Conservation (phyloP, 352 stramenopile species). For the Phytophthora parvispora region DNA sequence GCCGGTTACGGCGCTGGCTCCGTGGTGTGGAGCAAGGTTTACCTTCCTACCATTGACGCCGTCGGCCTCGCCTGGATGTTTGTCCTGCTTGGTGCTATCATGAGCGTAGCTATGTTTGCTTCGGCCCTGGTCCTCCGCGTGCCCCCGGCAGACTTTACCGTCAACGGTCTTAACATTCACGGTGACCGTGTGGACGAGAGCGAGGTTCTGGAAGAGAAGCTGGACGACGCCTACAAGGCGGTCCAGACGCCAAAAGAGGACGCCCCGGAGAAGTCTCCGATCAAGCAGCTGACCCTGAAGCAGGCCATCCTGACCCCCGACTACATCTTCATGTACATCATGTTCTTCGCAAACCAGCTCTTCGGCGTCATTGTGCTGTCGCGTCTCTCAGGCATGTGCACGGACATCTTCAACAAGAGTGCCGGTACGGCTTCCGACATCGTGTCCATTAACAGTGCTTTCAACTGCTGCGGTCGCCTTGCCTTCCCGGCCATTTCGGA, state of each 20-base stretch:
- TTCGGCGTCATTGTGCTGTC: slow-evolving; percentile 77
- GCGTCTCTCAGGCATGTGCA: slow-evolving; percentile 65
- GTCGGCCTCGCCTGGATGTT: slow-evolving; percentile 58
- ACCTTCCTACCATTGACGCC: slow-evolving; percentile 56
- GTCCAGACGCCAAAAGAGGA: slow-evolving; percentile 47
- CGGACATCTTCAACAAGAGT: slow-evolving; percentile 60
- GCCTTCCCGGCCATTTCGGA: slow-evolving; percentile 56
- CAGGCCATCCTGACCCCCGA: slow-evolving; percentile 62
- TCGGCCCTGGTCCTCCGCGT: slow-evolving; percentile 58
- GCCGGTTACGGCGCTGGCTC: slow-evolving; percentile 69
- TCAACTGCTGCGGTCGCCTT: slow-evolving; percentile 68
- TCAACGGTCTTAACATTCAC: slow-evolving; percentile 71
- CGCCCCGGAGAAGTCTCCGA: slow-evolving; percentile 26
- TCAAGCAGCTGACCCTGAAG: slow-evolving; percentile 65
- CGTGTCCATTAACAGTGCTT: slow-evolving; percentile 69
- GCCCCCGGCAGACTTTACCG: slow-evolving; percentile 54
- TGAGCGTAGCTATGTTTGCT: slow-evolving; percentile 52
- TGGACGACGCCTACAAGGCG: slow-evolving; percentile 52
- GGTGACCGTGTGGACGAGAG: slow-evolving; percentile 54
- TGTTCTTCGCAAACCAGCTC: slow-evolving; percentile 74
- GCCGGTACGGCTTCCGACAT: slow-evolving; percentile 47
- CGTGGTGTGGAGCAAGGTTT: slow-evolving; percentile 73
- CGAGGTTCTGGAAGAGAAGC: slow-evolving; percentile 47
- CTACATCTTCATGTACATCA: slow-evolving; percentile 76
- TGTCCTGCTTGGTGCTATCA: slow-evolving; percentile 49